Evolutionary conservation across 2,329 filamentous ascomycete species (phyloP), one percentile per base, ranked within the genome.

Genomic region (Madurella fahalii): DNA sequence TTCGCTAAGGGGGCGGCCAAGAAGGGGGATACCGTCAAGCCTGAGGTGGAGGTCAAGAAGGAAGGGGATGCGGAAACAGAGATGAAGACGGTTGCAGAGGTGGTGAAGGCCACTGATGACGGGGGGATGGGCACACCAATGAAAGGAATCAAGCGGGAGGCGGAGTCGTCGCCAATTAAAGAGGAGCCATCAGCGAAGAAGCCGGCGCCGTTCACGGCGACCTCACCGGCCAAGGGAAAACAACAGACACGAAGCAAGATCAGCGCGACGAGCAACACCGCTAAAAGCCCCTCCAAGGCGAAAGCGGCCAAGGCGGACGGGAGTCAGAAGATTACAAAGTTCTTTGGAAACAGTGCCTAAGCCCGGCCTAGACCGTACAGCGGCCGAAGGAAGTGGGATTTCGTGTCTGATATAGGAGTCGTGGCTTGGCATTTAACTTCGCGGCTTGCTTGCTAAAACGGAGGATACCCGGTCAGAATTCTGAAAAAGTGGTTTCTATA

Each of bases 1-100:
- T 97, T 97, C 66, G 79, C 79, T 8, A 87, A 83, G 62, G 34
- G 34, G 34, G 69, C n/a, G 67, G 78, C 58, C 72, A 73, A 72
- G 47, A 77, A 78, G 18, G 68, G 60, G 15, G 64, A 65, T 37
- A 64, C 65, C 43, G 54, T 54, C 2, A 64, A 65, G 54, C 18
- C 69, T 3, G 64, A 65, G 9, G 74, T 51, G 8, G 58, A 60
- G 47, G 54, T 56, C 1, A 57, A 60, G 53, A 78, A 79, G 31
- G 68, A 65, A 9, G 67, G 40, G 50, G 48, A 41, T 15, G 52
- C 20, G 5, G 44, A 25, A 16, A 47, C 37, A 17, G 41, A 56
- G 45, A 40, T 53, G 1, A 62, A 67, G 5, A 67, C 68, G 20
- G 63, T 64, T n/a, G 62, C 65, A 39, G 59, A 56, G 17, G 1